Evolutionary conservation across 164 flowering plant genomes (phyloP), one percentile per base, ranked within the genome.

Genomic region (Echeveria elegans): DNA sequence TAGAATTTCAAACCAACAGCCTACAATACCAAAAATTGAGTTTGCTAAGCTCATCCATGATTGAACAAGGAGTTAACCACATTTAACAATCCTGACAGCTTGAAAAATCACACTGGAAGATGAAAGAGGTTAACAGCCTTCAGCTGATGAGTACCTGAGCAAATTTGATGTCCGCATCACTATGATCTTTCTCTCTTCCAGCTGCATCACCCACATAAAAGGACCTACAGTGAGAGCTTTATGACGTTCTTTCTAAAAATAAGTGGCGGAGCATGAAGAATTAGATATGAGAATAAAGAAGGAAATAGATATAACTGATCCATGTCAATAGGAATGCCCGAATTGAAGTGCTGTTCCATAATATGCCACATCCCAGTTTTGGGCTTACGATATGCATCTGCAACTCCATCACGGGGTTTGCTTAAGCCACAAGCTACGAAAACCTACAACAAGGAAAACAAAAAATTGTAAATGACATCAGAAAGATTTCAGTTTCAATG

Each of bases 181-280:
- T 90, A 62, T 94, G 96, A 76, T 91, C 97, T 61, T 72, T 61
- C 8, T n/a, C 28, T 77, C 98, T 86, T 60, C 96, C 98, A 45
- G 97, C 98, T 24, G 98, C 96, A 80, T 94, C 97, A 29, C 98
- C 97, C 72, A 94, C 97, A 78, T 90, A 93, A 76, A 93, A 93
- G 72, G 97, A 93, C 73, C 96, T 92, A 76, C 38, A 67, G 19
- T 28, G 23, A 30, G 50, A 59, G 30, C 47, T 52, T 34, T 48
- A 4, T 70, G 24, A 66, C 16, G 4, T 65, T 21, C 18, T 47
- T 47, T 65, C 29, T 70, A 59, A 68, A 15, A 12, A 53, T 5
- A 30, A 24, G 24, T 29, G 37, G 31, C 28, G 6, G 30, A 6
- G 31, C 26, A 56, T 53, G 24, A 45, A 47, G 30, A 10, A 1